Evolutionary conservation across 805 yeast species (phyloP), one percentile per base, ranked within the genome.

Genomic region (Yamadazyma ubonensis): DNA sequence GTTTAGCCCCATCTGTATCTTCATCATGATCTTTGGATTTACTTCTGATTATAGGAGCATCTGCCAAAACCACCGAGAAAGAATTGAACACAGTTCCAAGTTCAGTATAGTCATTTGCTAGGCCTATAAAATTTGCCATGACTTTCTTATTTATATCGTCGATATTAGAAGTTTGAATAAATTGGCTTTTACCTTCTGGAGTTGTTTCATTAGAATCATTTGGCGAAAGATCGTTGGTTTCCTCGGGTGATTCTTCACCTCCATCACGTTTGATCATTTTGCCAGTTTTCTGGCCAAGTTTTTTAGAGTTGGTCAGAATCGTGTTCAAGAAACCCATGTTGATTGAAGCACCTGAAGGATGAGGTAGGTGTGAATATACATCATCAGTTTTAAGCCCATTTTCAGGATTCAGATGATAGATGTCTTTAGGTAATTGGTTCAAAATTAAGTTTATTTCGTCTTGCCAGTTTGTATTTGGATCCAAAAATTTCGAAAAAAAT

Each of bases 401-500:
- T 42, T 69, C 73, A 0, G 75, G 75, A 45, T 70, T 70, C 66
- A 66, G 70, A 37, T 50, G 55, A 41, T 66, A 67, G 1, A 65
- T 59, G 7, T 66, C 61, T 39, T 61, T 63, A 2, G 75, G 75
- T 31, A 70, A 52, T 39, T 67, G 72, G 39, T 62, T 59, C 17
- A 53, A 50, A 7, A 67, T 58, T 32, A 68, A 50, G 12, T 57
- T 41, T 4, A 63, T 58, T 41, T 70, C 95, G 54, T 90, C 96
- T 17, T 75, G 70, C 91, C 96, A 93, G 49, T 78, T 76, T 9
- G 86, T 78, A 44, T 83, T 83, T 5, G 98, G 96, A 55, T 89
- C 93, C 41, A 93, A 60, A 54, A 93, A 93, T 54, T 83, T 79
- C 29, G 79, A 73, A 53, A 89, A 86, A 16, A 85, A 79, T 14